Evolutionary conservation across 352 stramenopile species (phyloP).

Genomic region (Chrysophaeum taylorii): DNA sequence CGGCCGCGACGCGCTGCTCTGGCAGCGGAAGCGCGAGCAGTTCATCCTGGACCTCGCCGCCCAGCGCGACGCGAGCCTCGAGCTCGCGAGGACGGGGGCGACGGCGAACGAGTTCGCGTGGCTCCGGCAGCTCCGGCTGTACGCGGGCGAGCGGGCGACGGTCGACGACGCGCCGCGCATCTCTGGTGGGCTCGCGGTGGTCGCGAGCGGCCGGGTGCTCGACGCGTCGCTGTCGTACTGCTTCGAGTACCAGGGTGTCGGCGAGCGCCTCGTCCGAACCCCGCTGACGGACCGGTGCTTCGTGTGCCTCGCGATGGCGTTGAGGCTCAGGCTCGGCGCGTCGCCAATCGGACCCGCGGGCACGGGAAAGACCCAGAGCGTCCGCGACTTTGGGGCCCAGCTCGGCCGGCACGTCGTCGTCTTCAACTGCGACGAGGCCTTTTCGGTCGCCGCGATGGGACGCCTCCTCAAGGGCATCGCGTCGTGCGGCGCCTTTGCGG

Average conservation of each 20-base stretch:
- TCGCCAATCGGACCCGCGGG: conserved; percentile 97
- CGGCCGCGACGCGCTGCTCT: too few relatives aligned
- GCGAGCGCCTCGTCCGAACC: conserved; percentile 97
- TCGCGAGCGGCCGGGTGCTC: conserved; percentile 1
- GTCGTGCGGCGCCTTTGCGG: conserved; percentile 98
- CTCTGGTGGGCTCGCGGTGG: too few relatives aligned
- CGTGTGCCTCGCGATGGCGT: conserved; percentile 95
- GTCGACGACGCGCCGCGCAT: neutral
- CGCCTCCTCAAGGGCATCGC: conserved; percentile 98
- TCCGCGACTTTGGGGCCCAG: conserved; percentile 96
- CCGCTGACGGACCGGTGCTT: conserved; percentile 99
- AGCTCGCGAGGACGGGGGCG: conserved; percentile 56
- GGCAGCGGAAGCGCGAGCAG: neutral
- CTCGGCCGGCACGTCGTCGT: conserved; percentile 98
- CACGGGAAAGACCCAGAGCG: conserved; percentile 99
- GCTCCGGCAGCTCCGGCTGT: conserved; percentile 98
- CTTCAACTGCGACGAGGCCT: conserved; percentile 99
- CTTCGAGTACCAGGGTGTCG: conserved; percentile 99
- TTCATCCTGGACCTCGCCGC: conserved; percentile 99
- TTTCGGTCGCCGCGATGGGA: conserved; percentile 99
- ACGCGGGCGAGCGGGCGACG: neutral
- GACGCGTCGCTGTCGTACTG: conserved; percentile 91
- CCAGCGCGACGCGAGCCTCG: conserved; percentile 91
- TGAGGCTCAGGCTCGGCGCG: conserved; percentile 96
- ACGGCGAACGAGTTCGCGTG: conserved; percentile 91